Evolutionary conservation across 225 moss, liverwort and hornwort genomes (phyloP).

Genomic region (Physcomitrium patens): DNA sequence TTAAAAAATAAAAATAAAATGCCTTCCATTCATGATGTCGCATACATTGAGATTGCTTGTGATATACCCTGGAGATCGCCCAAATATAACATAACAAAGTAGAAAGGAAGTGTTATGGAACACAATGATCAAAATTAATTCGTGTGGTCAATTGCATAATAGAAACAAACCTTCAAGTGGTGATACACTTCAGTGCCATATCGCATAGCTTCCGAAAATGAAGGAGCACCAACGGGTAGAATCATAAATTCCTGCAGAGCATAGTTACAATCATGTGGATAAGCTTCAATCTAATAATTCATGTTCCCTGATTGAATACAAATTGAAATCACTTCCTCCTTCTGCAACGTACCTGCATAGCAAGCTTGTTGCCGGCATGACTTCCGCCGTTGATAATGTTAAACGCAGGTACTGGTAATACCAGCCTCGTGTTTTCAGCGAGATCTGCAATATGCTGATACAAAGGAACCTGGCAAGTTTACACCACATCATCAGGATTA

Average conservation of each 20-base stretch:
- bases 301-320: not conserved
- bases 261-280: conserved; percentile 15
- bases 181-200: conserved; percentile 95
- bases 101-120: conserved; percentile 11
- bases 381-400: conserved; percentile 95
- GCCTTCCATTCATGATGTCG: conserved; percentile 13
- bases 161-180: conserved; percentile 62
- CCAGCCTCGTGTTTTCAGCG: conserved; percentile 73
- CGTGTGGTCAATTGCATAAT: not conserved
- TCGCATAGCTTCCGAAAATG: conserved; percentile 94
- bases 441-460: conserved; percentile 95
- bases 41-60: not conserved
- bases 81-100: not conserved
- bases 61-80: not conserved
- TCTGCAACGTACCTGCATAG: conserved; percentile 70
- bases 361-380: conserved; percentile 97
- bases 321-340: not conserved
- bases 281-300: not conserved
- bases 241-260: conserved; percentile 93
- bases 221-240: conserved; percentile 81
- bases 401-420: conserved; percentile 87
- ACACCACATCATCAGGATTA: conserved; percentile 26
- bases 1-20: not conserved
- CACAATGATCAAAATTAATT: not conserved
- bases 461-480: conserved; percentile 69